Evolutionary conservation across 2,329 filamentous ascomycete genomes (phyloP), one percentile per base, ranked within the genome.

Genomic region (Sporothrix curviconia): DNA sequence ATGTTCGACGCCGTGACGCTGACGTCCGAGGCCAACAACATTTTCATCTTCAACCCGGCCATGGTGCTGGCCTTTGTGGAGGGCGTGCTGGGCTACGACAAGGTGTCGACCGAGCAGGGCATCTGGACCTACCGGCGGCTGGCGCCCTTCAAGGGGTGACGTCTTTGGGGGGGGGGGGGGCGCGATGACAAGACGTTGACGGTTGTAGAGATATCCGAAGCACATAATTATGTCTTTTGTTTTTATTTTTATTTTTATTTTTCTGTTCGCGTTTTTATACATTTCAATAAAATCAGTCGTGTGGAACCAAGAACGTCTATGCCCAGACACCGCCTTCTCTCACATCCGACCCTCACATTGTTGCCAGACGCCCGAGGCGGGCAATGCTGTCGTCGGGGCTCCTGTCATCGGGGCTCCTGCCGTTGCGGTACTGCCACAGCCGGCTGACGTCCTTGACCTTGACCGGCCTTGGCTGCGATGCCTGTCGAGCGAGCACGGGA

Each of bases 401-500:
- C n/a, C n/a, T n/a, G 40, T 78, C 76, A 5, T 72, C 64, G 1
- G 83, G 82, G 40, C 75, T 79, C 58, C 67, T 71, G 2, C 83
- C 83, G 64, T 86, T 85, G 52, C 82, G 72, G 65, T 86, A 86
- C 61, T 77, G 72, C 83, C 83, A 85, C 28, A 86, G 67, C 46
- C 83, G 75, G 64, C 82, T 84, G 46, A 86, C 69, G 55, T 86
- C 78, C 68, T 78, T 83, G 6, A 85, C 82, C 65, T 73, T 79
- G 42, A 82, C 73, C 30, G 66, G 69, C 4, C 58, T 66, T 59
- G 22, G 28, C 67, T 44, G 55, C 7, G 64, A 65, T 5, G 37
- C 59, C 55, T 46, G 60, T n/a, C 24, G 56, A 5, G 24, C 42
- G n/a, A 60, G 43, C 15, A 64, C 58, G 14, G 66, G 66, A 56